phyloP scores from a whole-genome alignment of 768 basidiomycete genomes.

The Strobilomyces dryophilus region DNA sequence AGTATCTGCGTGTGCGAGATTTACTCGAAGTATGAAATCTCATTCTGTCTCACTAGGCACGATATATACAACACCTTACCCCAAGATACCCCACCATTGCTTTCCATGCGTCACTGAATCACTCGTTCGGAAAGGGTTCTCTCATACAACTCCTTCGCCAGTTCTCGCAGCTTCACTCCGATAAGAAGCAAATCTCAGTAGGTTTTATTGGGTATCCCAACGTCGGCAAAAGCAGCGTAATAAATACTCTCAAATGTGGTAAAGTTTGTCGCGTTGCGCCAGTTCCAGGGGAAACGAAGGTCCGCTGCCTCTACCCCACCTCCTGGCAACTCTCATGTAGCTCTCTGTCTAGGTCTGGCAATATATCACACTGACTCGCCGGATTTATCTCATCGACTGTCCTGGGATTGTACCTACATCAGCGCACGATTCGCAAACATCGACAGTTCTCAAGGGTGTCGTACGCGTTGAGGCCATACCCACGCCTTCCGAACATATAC shows the following conservation, averaged over 20 bases:
- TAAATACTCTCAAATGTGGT: slow-evolving; percentile 97
- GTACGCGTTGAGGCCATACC: slow-evolving; percentile 93
- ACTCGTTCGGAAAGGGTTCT: slow-evolving; percentile 98
- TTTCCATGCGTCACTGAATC: slow-evolving; percentile 98
- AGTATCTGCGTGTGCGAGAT: slow-evolving; percentile 29
- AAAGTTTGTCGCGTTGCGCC: slow-evolving; percentile 98
- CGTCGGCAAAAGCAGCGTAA: slow-evolving; percentile 95
- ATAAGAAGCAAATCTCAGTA: slow-evolving; percentile 99
- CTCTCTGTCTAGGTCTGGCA: slow-evolving; percentile 75
- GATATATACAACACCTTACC: slow-evolving; percentile 93
- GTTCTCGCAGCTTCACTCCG: slow-evolving; percentile 94
- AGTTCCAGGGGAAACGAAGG: slow-evolving; percentile 95
- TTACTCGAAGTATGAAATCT: not conserved
- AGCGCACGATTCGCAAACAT: slow-evolving; percentile 83
- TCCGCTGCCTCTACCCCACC: slow-evolving; percentile 15
- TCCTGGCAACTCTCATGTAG: not conserved
- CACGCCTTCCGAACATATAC: slow-evolving; percentile 89
- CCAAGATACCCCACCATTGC: slow-evolving; percentile 95
- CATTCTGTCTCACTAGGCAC: slow-evolving; percentile 53
- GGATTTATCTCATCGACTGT: slow-evolving; percentile 99
- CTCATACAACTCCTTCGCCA: slow-evolving; percentile 96
- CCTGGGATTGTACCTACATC: slow-evolving; percentile 97
- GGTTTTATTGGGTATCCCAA: slow-evolving; percentile 99
- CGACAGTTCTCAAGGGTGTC: slow-evolving; percentile 94
- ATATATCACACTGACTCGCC: slow-evolving; percentile 94